Conservation (phyloP, 305 asterid species). For the Solanum aculeatissimum region DNA sequence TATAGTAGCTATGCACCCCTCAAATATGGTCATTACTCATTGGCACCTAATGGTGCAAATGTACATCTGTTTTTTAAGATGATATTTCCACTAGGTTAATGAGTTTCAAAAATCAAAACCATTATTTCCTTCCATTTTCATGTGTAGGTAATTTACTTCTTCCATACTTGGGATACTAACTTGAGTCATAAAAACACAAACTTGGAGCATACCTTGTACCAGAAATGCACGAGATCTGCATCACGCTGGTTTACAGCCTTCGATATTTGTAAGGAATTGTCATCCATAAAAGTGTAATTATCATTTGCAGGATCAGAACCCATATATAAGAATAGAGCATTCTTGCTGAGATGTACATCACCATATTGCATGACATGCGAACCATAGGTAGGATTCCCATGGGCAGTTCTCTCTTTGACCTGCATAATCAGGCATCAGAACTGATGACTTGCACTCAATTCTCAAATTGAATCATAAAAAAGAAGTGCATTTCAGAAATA, state of each 20-base stretch:
- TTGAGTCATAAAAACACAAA: neutral
- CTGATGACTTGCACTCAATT: neutral
- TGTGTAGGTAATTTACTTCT: neutral
- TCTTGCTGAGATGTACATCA: constrained; percentile 39
- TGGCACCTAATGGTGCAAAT: neutral
- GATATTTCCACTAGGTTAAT: neutral
- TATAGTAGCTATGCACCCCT: neutral
- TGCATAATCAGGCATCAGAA: constrained; percentile 4
- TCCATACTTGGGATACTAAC: neutral
- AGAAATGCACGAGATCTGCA: constrained; percentile 89
- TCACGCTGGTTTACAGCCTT: constrained; percentile 81
- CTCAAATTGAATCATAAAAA: neutral
- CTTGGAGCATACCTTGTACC: constrained; percentile 67
- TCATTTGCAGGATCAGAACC: constrained; percentile 89
- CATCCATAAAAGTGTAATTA: constrained; percentile 41
- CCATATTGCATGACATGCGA: constrained; percentile 99
- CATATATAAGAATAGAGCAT: constrained; percentile 49
- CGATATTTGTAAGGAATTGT: constrained; percentile 38
- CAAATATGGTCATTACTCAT: neutral
- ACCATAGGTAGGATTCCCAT: constrained; percentile 44
- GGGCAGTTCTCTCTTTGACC: constrained; percentile 73
- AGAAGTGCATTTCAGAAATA: neutral
- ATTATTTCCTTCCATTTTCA: neutral
- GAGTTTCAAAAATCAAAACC: neutral
- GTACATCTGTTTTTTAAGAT: neutral